phyloP scores from a whole-genome alignment of 495 filamentous ascomycete species.

The Xylona heveae region DNA sequence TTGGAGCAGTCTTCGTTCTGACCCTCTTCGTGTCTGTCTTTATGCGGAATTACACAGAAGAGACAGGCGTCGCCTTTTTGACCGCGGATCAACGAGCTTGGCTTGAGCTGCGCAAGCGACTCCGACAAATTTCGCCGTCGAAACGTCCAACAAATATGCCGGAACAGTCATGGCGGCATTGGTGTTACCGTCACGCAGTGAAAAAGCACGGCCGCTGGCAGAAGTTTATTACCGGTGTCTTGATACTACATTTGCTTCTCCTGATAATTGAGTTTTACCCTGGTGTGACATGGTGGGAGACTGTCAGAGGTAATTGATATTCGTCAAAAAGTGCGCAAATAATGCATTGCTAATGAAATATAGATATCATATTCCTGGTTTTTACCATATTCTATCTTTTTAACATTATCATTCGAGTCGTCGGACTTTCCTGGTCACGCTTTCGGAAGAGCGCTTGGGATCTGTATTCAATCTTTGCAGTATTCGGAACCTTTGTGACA shows the following conservation, averaged over 20 bases:
- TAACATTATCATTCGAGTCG: conserved; percentile 67
- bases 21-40: conserved; percentile 98
- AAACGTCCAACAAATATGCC: conserved; percentile 60
- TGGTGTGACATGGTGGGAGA: conserved; percentile 42
- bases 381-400: conserved; percentile 73
- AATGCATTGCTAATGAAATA: conserved; percentile 2
- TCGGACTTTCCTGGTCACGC: conserved; percentile 80
- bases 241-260: conserved; percentile 65
- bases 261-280: conserved; percentile 73
- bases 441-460: conserved; percentile 94
- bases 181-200: conserved; percentile 86
- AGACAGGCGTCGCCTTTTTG: conserved; percentile 90
- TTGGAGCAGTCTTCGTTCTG: conserved; percentile 92
- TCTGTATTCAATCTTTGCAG: conserved; percentile 62
- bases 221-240: conserved; percentile 47
- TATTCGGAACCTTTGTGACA: conserved; percentile 64
- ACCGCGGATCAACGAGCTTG: conserved; percentile 94
- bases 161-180: conserved; percentile 57
- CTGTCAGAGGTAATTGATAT: conserved; percentile 24
- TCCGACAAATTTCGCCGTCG: conserved; percentile 83
- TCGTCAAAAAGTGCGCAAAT: not conserved
- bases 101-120: conserved; percentile 83
- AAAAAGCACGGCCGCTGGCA: conserved; percentile 94
- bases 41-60: conserved; percentile 98
- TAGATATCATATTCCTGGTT: conserved; percentile 51